Percentiles rank a stretch among this genome's conserved stretches.
Evolutionary conservation across 2,329 filamentous ascomycete genomes (phyloP).

Genomic region (Colletotrichum simmondsii): DNA sequence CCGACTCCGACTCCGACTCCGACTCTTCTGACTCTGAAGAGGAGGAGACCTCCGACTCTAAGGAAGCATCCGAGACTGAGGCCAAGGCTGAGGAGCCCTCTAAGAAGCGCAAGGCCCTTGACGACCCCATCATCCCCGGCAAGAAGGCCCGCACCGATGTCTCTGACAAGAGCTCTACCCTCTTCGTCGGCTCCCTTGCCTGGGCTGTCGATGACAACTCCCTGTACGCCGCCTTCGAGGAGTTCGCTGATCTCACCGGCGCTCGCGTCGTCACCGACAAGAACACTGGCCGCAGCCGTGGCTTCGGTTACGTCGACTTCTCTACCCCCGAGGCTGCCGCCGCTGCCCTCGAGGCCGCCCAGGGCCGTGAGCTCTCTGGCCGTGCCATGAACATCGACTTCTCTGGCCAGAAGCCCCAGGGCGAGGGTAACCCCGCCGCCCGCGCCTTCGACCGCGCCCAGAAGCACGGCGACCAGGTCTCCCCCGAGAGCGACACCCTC

Average conservation of each 20-base stretch:
- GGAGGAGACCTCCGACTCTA: constrained; percentile 45
- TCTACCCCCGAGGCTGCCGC: constrained; percentile 72
- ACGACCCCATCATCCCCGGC: constrained; percentile 53
- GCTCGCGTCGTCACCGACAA: constrained; percentile 88
- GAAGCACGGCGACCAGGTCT: constrained; percentile 82
- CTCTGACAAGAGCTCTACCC: constrained; percentile 67
- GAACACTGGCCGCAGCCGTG: constrained; percentile 84
- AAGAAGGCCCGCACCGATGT: constrained; percentile 77
- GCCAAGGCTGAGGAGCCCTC: constrained; percentile 60
- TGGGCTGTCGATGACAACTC: constrained; percentile 91
- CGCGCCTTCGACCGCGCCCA: constrained; percentile 73
- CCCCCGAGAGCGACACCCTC: constrained; percentile 85
- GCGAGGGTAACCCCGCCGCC: constrained; percentile 60
- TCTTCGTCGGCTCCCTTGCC: constrained; percentile 91
- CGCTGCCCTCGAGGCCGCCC: constrained; percentile 80
- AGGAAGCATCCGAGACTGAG: constrained; percentile 47
- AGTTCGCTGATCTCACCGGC: constrained; percentile 77
- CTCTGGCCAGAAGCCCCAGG: constrained; percentile 73
- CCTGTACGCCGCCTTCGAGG: constrained; percentile 84
- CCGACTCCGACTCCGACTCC: constrained; percentile 40
- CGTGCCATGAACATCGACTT: constrained; percentile 84
- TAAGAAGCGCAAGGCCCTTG: constrained; percentile 77
- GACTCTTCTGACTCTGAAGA: constrained; percentile 49
- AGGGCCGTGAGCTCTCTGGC: constrained; percentile 78
- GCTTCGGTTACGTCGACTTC: constrained; percentile 95